Conservation (phyloP, 805 yeast species). For the Teunomyces atbi region DNA sequence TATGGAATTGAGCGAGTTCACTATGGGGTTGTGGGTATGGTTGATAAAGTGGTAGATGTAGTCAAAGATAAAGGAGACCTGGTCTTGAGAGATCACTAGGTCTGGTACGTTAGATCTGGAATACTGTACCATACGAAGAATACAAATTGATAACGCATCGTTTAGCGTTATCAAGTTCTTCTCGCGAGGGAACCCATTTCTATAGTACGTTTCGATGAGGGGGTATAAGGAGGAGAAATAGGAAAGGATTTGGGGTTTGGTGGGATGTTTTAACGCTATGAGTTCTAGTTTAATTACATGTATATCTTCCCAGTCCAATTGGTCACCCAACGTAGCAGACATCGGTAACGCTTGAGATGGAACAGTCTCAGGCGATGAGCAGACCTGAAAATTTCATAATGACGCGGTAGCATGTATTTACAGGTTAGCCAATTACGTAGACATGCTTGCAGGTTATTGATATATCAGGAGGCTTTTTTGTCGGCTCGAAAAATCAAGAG, state of each 20-base stretch:
- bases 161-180: constrained; percentile 13
- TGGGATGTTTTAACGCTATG: neutral
- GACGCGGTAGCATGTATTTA: neutral
- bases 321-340: neutral
- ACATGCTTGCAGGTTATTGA: neutral
- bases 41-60: constrained; percentile 69
- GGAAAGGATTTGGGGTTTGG: neutral
- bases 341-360: neutral
- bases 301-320: neutral
- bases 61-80: constrained; percentile 37
- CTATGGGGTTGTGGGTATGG: constrained; percentile 66
- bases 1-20: constrained; percentile 65
- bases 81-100: constrained; percentile 16
- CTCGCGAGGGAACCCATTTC: constrained; percentile 8
- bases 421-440: neutral
- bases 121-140: constrained; percentile 52
- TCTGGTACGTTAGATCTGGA: constrained; percentile 9
- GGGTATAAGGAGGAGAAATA: neutral
- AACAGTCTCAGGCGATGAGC: neutral
- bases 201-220: neutral
- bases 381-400: neutral
- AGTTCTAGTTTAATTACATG: neutral
- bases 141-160: constrained; percentile 67
- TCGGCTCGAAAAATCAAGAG: too few relatives aligned
- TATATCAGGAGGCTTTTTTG: too few relatives aligned